A percentile compares a stretch with the other conserved stretches of the same genome.
phyloP scores from a whole-genome alignment of 2,329 filamentous ascomycete species.

The Colletotrichum sansevieriae region DNA sequence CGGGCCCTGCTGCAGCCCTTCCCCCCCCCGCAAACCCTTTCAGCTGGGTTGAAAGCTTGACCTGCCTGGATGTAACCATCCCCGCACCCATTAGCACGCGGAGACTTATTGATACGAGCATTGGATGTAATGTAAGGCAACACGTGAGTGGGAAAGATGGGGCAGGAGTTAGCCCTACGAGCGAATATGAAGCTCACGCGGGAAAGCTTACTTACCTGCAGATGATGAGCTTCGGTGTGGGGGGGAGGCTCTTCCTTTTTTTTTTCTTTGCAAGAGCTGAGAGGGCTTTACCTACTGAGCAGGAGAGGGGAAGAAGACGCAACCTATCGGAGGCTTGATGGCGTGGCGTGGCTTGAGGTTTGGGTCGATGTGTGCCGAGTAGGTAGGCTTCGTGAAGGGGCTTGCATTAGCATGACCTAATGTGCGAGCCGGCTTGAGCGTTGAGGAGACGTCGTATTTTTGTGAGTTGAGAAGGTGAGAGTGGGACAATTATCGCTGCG shows the following conservation, averaged over 20 bases:
- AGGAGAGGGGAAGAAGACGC: background rate
- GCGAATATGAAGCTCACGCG: background rate
- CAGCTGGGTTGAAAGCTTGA: background rate
- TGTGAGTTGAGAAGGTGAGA: background rate
- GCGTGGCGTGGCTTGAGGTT: constrained; percentile 10
- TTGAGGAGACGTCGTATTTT: background rate
- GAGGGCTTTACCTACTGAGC: constrained; percentile 7
- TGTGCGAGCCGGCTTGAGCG: background rate
- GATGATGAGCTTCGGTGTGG: background rate
- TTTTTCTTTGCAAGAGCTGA: background rate
- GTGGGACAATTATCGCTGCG: constrained; percentile 11
- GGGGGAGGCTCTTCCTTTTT: constrained; percentile 30
- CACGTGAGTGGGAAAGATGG: background rate
- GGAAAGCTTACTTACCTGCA: background rate
- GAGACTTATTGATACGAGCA: background rate
- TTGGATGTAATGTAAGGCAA: too few relatives aligned
- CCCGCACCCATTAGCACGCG: background rate
- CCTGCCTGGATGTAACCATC: background rate
- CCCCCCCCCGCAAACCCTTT: background rate
- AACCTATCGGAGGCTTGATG: constrained; percentile 1
- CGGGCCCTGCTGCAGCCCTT: background rate
- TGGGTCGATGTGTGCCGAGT: background rate
- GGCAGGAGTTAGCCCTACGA: constrained; percentile 2
- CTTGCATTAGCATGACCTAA: background rate
- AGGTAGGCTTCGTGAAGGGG: background rate